Conservation (phyloP, 192 early-diverging fungal species). For the Ambispora gerdemannii region DNA sequence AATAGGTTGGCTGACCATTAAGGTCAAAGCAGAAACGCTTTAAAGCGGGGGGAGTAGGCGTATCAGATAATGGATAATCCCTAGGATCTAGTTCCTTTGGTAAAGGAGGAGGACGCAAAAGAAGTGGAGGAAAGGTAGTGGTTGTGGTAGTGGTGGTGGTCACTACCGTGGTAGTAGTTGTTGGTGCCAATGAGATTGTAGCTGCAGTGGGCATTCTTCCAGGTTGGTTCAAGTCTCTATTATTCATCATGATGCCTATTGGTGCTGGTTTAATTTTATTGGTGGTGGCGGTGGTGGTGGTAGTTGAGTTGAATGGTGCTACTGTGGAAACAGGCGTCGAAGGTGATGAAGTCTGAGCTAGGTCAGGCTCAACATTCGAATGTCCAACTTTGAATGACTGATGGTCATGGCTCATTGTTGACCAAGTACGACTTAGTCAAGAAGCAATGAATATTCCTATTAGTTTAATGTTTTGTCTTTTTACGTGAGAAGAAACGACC, state of each 20-base stretch:
- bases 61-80: constrained; percentile 69
- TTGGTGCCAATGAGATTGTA: constrained; percentile 53
- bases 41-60: constrained; percentile 72
- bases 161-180: constrained; percentile 67
- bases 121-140: constrained; percentile 74
- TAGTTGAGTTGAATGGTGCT: constrained; percentile 3
- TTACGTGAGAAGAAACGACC: no score
- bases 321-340: constrained; percentile 23
- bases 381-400: neutral
- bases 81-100: constrained; percentile 55
- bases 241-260: neutral
- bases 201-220: constrained; percentile 39
- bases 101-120: constrained; percentile 56
- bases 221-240: neutral
- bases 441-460: no score
- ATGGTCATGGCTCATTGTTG: neutral
- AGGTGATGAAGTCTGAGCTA: constrained; percentile 7
- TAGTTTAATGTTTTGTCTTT: no score
- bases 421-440: no score
- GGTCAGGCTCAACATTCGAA: neutral
- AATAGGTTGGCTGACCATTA: constrained; percentile 68
- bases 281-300: neutral
- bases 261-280: neutral
- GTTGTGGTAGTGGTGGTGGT: constrained; percentile 81
- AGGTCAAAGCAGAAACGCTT: constrained; percentile 80